phyloP scores from a whole-genome alignment of 768 basidiomycete genomes.

The Boletus sp. region DNA sequence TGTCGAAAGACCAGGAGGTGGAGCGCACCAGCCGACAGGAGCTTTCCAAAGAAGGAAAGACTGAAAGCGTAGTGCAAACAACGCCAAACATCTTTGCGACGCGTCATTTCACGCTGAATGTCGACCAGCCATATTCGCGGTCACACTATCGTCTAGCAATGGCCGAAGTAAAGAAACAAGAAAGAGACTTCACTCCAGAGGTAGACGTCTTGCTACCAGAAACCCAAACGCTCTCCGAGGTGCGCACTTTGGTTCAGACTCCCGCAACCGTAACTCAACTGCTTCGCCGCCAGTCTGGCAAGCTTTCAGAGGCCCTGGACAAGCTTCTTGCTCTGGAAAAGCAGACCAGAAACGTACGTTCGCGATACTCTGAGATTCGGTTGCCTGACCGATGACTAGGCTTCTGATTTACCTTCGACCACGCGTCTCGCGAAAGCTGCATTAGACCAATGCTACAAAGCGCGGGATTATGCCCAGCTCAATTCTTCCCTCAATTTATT shows the following conservation, averaged over 20 bases:
- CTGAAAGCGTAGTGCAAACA: slow-evolving; percentile 30
- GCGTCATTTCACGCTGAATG: slow-evolving; percentile 47
- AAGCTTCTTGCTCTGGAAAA: slow-evolving; percentile 89
- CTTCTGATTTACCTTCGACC: slow-evolving; percentile 91
- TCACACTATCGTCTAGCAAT: slow-evolving; percentile 49
- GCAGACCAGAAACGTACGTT: slow-evolving; percentile 87
- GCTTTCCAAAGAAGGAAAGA: slow-evolving; percentile 19
- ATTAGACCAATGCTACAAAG: slow-evolving; percentile 68
- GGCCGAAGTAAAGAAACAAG: slow-evolving; percentile 82
- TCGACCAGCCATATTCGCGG: slow-evolving; percentile 40
- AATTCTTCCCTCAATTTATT: slow-evolving; percentile 67
- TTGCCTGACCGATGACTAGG: slow-evolving; percentile 45
- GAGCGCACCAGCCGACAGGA: slow-evolving; percentile 16
- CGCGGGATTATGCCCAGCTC: slow-evolving; percentile 64
- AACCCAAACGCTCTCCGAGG: slow-evolving; percentile 67
- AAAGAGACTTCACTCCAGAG: slow-evolving; percentile 84
- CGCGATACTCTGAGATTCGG: not conserved
- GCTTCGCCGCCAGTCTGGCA: slow-evolving; percentile 57
- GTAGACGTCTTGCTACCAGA: slow-evolving; percentile 75
- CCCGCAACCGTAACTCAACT: slow-evolving; percentile 7
- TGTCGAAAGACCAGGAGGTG: not conserved
- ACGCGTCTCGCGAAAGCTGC: slow-evolving; percentile 78
- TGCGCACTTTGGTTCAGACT: slow-evolving; percentile 32
- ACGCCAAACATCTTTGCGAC: slow-evolving; percentile 53
- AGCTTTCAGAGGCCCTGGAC: slow-evolving; percentile 84